phyloP scores from a whole-genome alignment of 2,329 filamentous ascomycete species.

The Pseudogymnoascus sp. region DNA sequence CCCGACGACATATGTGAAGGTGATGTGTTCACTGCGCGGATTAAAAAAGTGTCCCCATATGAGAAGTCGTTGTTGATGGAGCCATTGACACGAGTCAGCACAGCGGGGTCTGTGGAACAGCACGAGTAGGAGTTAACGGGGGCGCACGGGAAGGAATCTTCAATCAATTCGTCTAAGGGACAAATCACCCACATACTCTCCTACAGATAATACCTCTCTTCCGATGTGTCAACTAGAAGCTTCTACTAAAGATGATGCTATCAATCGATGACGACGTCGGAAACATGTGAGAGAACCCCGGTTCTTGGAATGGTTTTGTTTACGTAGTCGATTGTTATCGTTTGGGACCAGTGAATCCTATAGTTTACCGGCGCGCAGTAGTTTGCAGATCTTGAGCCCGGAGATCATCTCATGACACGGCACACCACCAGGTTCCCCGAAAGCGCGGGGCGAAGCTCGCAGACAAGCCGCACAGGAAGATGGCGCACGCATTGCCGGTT shows the following conservation, averaged over 20 bases:
- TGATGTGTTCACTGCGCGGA: constrained; percentile 7
- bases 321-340: constrained; percentile 1
- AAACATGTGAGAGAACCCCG: constrained; percentile 1
- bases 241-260: not conserved
- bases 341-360: not conserved
- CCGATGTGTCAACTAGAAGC: constrained; percentile 4
- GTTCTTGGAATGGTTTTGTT: not conserved
- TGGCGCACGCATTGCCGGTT: not conserved
- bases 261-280: not conserved
- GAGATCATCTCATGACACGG: constrained; percentile 4
- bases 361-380: not conserved
- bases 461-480: not conserved
- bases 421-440: constrained; percentile 1
- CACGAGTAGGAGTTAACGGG: not conserved
- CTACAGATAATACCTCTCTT: not conserved
- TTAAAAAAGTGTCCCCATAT: not conserved
- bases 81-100: not conserved
- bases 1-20: not conserved
- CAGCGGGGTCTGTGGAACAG: constrained; percentile 6
- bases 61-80: constrained; percentile 7
- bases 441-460: not conserved
- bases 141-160: not conserved
- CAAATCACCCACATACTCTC: not conserved
- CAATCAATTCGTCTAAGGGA: not conserved
- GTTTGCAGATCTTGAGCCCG: not conserved